Percentiles rank a stretch among this genome's conserved stretches.
phyloP scores from a whole-genome alignment of 768 basidiomycete genomes.

The Phylloporus sp. region DNA sequence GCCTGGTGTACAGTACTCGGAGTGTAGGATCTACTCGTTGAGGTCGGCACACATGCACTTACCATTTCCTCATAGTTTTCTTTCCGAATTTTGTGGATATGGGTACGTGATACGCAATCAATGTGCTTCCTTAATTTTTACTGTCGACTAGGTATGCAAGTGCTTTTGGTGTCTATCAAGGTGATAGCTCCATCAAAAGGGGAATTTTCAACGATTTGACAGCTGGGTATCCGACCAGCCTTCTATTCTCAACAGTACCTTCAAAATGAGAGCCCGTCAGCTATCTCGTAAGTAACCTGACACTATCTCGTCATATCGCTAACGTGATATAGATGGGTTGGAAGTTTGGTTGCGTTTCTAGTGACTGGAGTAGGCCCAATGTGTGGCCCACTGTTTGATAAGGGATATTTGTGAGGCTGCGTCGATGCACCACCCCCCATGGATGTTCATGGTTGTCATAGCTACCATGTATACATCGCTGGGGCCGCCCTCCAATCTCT shows the following conservation, averaged over 20 bases:
- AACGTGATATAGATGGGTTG: constrained; percentile 23
- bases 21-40: constrained; percentile 13
- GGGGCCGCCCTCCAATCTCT: constrained; percentile 28
- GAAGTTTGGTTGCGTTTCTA: constrained; percentile 18
- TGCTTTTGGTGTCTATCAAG: constrained; percentile 30
- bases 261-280: constrained; percentile 18
- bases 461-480: constrained; percentile 16
- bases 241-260: constrained; percentile 22
- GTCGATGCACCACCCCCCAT: neutral
- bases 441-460: neutral
- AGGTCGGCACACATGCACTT: neutral
- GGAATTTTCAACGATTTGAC: neutral
- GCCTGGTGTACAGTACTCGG: constrained; percentile 27
- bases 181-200: neutral
- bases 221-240: constrained; percentile 1
- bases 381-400: constrained; percentile 25
- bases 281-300: constrained; percentile 19
- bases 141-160: constrained; percentile 10
- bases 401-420: constrained; percentile 26
- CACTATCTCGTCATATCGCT: neutral
- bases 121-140: neutral
- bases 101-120: constrained; percentile 11
- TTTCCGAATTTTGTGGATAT: constrained; percentile 24
- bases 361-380: constrained; percentile 18
- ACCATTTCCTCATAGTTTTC: constrained; percentile 17